Conservation (phyloP, 108 stramenopile species). For the Schizochytrium sp. region DNA sequence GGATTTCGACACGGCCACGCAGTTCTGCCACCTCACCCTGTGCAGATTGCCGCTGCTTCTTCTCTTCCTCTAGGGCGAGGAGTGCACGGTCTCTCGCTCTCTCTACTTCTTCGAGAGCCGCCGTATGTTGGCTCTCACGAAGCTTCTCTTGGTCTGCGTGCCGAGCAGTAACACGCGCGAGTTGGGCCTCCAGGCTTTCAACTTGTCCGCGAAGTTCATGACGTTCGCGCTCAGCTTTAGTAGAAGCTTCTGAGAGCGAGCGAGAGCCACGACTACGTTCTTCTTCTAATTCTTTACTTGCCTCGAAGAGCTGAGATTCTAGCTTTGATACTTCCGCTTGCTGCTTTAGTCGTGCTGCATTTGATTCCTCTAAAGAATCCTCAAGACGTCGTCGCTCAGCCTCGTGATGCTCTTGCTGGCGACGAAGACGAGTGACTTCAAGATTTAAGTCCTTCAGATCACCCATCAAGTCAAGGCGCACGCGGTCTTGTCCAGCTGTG, state of each 20-base stretch:
- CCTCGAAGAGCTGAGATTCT: not conserved
- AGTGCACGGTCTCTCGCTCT: not conserved
- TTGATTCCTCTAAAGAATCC: constrained; percentile 6
- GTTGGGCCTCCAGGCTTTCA: constrained; percentile 30
- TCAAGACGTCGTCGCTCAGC: constrained; percentile 10
- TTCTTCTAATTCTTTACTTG: constrained; percentile 6
- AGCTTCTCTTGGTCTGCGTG: constrained; percentile 43
- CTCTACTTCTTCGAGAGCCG: constrained; percentile 16
- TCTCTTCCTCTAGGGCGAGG: not conserved
- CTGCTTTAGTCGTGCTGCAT: not conserved
- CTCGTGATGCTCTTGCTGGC: constrained; percentile 12
- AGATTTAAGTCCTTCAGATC: constrained; percentile 14
- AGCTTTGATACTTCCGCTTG: constrained; percentile 10
- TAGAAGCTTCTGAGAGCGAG: not conserved
- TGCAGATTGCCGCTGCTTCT: not conserved
- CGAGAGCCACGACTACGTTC: constrained; percentile 13
- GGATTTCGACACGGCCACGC: constrained; percentile 3
- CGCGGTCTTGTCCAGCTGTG: not conserved
- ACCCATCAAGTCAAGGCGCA: not conserved
- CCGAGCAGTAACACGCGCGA: not conserved
- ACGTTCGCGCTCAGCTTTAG: constrained; percentile 23
- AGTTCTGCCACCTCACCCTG: not conserved
- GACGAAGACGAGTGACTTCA: not conserved
- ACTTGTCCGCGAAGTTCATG: constrained; percentile 36
- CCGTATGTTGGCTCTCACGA: not conserved